Percentiles rank a stretch among this genome's conserved stretches.
phyloP scores from a whole-genome alignment of 1,284 basidiomycete genomes.

The Pyrrhoderma noxium region DNA sequence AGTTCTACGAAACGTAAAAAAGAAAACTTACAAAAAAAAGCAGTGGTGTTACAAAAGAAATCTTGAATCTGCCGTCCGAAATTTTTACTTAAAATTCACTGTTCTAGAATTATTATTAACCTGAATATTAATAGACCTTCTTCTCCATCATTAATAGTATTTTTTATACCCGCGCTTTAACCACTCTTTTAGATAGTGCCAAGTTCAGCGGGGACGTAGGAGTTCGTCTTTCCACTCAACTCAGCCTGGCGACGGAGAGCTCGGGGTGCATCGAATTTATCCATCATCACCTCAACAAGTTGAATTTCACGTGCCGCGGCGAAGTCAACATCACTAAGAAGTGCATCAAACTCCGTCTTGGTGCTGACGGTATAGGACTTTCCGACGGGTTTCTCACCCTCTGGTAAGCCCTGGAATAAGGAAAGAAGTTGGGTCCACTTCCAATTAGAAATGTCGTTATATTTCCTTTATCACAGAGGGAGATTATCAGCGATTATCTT shows the following conservation, averaged over 20 bases:
- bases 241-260: constrained; percentile 49
- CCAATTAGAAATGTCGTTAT: constrained; percentile 72
- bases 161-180: too few relatives aligned
- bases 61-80: too few relatives aligned
- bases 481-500: not conserved
- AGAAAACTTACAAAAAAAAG: too few relatives aligned
- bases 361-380: constrained; percentile 60
- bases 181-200: too few relatives aligned
- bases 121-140: too few relatives aligned
- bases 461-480: constrained; percentile 40
- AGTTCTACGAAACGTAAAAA: too few relatives aligned
- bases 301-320: constrained; percentile 57
- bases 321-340: constrained; percentile 57
- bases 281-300: constrained; percentile 76
- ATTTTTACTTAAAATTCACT: too few relatives aligned
- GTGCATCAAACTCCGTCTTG: constrained; percentile 53
- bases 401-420: constrained; percentile 44
- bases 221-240: constrained; percentile 45
- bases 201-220: constrained; percentile 23
- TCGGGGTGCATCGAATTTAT: constrained; percentile 62
- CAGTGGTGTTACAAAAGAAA: too few relatives aligned
- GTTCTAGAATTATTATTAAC: too few relatives aligned
- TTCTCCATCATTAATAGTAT: too few relatives aligned
- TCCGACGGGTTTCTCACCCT: constrained; percentile 39
- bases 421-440: constrained; percentile 57